A percentile compares a stretch with the other conserved stretches of the same genome.
Evolutionary conservation across 129 eudicot species (phyloP).

Genomic region (Arctium minus): DNA sequence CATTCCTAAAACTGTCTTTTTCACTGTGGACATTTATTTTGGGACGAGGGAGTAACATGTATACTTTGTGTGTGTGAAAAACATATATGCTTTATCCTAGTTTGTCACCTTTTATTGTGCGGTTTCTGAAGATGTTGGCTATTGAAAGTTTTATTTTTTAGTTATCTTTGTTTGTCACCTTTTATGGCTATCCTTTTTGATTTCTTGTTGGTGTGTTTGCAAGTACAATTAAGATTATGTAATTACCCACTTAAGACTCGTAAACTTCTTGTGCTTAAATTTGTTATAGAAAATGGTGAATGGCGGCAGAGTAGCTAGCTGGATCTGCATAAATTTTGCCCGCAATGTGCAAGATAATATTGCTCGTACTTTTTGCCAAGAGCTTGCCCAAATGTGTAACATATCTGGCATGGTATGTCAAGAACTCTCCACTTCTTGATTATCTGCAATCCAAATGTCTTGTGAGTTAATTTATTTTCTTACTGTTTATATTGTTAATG

Average conservation of each 20-base stretch:
- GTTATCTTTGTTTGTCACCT: not conserved
- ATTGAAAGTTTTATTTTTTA: not conserved
- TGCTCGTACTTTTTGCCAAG: conserved; percentile 74
- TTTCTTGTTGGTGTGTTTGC: not conserved
- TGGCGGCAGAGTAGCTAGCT: conserved; percentile 72
- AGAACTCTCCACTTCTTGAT: not conserved
- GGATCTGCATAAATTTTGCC: conserved; percentile 94
- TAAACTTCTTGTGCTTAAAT: not conserved
- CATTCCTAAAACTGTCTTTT: not conserved
- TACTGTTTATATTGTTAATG: conserved; percentile 11
- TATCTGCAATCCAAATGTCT: not conserved
- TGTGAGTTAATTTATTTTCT: not conserved
- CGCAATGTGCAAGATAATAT: conserved; percentile 81
- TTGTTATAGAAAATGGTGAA: conserved; percentile 78
- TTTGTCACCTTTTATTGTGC: not conserved
- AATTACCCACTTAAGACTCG: not conserved
- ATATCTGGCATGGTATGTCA: conserved; percentile 81
- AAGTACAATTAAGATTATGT: not conserved
- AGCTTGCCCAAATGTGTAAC: conserved; percentile 91
- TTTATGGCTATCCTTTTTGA: not conserved
- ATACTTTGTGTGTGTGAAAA: not conserved
- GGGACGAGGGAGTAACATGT: not conserved
- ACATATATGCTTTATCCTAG: not conserved
- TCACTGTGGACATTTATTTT: not conserved
- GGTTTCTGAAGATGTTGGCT: not conserved